A percentile compares a stretch with the other conserved stretches of the same genome.
Conservation (phyloP, 148 eudicot genomes). For the Drosera capensis region DNA sequence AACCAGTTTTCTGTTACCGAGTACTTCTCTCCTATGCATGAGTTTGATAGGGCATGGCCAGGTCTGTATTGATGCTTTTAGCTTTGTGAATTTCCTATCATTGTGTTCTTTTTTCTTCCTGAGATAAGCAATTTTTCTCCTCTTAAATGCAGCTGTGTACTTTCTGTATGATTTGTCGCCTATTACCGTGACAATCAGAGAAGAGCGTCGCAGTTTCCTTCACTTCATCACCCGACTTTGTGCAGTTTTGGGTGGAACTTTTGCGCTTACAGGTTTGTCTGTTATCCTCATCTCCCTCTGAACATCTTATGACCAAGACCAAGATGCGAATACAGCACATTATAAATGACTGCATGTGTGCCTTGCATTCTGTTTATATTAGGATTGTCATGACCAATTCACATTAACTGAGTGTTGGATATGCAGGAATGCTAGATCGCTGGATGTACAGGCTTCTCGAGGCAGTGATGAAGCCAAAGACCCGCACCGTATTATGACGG, state of each 20-base stretch:
- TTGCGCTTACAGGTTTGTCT: slow-evolving; percentile 85
- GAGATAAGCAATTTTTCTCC: not conserved
- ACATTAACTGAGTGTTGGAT: not conserved
- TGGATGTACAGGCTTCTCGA: slow-evolving; percentile 86
- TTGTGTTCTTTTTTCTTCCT: not conserved
- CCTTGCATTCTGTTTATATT: too few relatives aligned
- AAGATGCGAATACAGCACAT: not conserved
- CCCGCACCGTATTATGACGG: slow-evolving; percentile 19
- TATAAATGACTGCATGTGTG: not conserved
- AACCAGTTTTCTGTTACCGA: slow-evolving; percentile 97
- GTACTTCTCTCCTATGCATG: slow-evolving; percentile 81
- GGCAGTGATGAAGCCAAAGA: slow-evolving; percentile 44
- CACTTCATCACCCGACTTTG: slow-evolving; percentile 95
- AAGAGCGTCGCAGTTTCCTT: slow-evolving; percentile 94
- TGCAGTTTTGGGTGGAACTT: slow-evolving; percentile 98
- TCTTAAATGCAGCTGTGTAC: slow-evolving; percentile 63
- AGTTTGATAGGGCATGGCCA: slow-evolving; percentile 86
- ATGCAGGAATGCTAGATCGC: slow-evolving; percentile 81
- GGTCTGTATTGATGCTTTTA: slow-evolving; percentile 31
- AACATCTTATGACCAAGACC: not conserved
- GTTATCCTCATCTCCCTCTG: slow-evolving; percentile 1
- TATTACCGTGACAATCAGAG: slow-evolving; percentile 89
- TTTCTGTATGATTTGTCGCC: slow-evolving; percentile 96
- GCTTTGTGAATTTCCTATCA: slow-evolving; percentile 2
- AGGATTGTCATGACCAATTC: not conserved